These are phyloP conservation scores for Drosera spatulata DNA, from an alignment of 179 eudicot species.

Conservation along the genomic window DNA sequence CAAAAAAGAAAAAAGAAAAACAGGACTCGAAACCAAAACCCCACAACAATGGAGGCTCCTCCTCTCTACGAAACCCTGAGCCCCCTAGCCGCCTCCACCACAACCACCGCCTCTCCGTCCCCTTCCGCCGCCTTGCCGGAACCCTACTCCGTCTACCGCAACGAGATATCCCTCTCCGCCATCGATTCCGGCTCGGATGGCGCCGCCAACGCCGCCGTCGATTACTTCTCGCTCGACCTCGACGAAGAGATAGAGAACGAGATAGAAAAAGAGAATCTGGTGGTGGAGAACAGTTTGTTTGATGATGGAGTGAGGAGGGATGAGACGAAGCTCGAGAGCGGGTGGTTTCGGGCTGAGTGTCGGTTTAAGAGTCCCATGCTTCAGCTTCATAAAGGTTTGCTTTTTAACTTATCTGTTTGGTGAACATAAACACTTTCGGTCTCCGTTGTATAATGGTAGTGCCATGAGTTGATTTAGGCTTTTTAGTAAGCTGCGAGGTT, in stretches of 20 bases:
- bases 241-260: neutral
- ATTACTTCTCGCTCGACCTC: conserved; percentile 58
- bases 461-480: no score
- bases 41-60: neutral
- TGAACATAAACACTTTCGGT: no score
- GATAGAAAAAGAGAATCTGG: conserved; percentile 10
- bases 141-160: conserved; percentile 53
- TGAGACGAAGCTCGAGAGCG: conserved; percentile 53
- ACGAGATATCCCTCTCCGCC: conserved; percentile 37
- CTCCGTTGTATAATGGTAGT: no score
- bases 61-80: conserved; percentile 6
- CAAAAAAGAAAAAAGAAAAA: no score
- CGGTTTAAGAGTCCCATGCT: conserved; percentile 90
- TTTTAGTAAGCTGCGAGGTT: no score
- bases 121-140: conserved; percentile 13
- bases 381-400: conserved; percentile 95
- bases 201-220: conserved; percentile 31
- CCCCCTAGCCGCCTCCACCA: conserved; percentile 6
- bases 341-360: conserved; percentile 75
- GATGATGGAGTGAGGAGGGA: conserved; percentile 8
- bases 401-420: no score
- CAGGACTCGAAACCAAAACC: no score
- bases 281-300: conserved; percentile 10
- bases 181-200: conserved; percentile 12
- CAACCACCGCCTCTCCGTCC: conserved; percentile 8